Evolutionary conservation across 164 flowering plant genomes (phyloP).

Genomic region (Houttuynia cordata): DNA sequence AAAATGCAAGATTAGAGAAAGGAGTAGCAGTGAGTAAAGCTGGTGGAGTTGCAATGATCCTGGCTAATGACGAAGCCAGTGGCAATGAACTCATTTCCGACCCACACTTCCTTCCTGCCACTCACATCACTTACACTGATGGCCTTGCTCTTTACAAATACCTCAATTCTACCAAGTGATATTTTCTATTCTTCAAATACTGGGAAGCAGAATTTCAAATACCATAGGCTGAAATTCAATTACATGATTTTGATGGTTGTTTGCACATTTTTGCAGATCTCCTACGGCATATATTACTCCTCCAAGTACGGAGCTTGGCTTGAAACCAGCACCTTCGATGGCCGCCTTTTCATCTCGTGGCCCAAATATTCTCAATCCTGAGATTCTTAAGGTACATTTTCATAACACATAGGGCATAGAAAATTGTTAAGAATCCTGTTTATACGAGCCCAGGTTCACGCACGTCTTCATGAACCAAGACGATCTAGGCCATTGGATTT

Average conservation of each 20-base stretch:
- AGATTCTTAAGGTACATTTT: slow-evolving; percentile 61
- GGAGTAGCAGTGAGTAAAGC: slow-evolving; percentile 22
- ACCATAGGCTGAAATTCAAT: too few relatives aligned
- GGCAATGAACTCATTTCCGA: slow-evolving; percentile 33
- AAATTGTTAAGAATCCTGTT: too few relatives aligned
- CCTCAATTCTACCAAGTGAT: slow-evolving; percentile 35
- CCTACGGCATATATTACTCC: slow-evolving; percentile 44
- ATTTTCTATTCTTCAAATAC: too few relatives aligned
- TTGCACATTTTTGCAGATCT: slow-evolving; percentile 17
- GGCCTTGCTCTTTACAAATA: slow-evolving; percentile 31
- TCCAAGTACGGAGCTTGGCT: slow-evolving; percentile 21
- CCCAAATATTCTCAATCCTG: slow-evolving; percentile 54
- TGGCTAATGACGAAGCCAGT: slow-evolving; percentile 20
- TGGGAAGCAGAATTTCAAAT: too few relatives aligned
- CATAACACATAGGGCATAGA: neutral
- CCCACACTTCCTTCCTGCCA: slow-evolving; percentile 40
- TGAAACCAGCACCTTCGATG: slow-evolving; percentile 69
- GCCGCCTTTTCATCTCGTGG: slow-evolving; percentile 79
- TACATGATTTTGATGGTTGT: neutral
- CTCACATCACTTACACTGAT: slow-evolving; percentile 26
- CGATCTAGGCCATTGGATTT: too few relatives aligned
- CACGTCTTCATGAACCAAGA: too few relatives aligned
- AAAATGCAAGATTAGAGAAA: slow-evolving; percentile 19
- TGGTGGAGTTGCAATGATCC: slow-evolving; percentile 55
- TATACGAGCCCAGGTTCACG: too few relatives aligned